These are phyloP conservation scores for Gaeumannomyces tritici DNA, from an alignment of 2,329 filamentous ascomycete genomes.

Conservation along the genomic window DNA sequence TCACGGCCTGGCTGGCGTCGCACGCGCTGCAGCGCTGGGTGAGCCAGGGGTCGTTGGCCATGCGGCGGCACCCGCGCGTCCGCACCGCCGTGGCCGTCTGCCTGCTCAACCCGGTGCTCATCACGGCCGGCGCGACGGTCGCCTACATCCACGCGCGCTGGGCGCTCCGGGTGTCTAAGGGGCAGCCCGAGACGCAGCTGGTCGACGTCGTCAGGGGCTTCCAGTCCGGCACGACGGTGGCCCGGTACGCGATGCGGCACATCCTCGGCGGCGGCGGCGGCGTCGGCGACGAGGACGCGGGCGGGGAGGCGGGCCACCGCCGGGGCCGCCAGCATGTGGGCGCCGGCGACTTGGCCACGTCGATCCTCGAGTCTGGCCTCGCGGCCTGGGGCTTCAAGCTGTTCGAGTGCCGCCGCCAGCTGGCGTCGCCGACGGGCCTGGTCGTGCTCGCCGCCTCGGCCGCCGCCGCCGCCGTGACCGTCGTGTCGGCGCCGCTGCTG, in stretches of 20 bases:
- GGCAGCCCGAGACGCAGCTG: slow-evolving; percentile 10
- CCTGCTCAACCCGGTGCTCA: slow-evolving; percentile 35
- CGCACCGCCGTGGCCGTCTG: slow-evolving; percentile 25
- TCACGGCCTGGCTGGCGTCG: slow-evolving; percentile 37
- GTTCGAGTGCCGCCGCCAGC: slow-evolving; percentile 36
- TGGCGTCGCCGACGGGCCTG: slow-evolving; percentile 32
- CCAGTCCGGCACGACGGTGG: slow-evolving; percentile 19
- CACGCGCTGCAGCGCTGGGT: slow-evolving; percentile 23
- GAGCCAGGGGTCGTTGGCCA: neutral
- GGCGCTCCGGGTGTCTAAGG: slow-evolving; percentile 6
- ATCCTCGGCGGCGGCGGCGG: too few species aligned
- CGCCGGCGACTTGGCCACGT: slow-evolving; percentile 37
- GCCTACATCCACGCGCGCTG: slow-evolving; percentile 32
- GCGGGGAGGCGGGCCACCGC: neutral
- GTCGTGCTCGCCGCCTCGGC: slow-evolving; percentile 26
- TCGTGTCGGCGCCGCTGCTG: slow-evolving; percentile 29
- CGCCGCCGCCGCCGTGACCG: slow-evolving; percentile 28
- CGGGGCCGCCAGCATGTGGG: slow-evolving; percentile 19
- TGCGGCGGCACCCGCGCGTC: slow-evolving; percentile 7
- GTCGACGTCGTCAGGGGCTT: slow-evolving; percentile 15
- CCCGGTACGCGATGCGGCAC: slow-evolving; percentile 12
- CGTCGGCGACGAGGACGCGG: too few species aligned
- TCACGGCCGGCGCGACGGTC: slow-evolving; percentile 33
- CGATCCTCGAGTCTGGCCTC: slow-evolving; percentile 40
- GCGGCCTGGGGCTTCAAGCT: slow-evolving; percentile 44